Percentiles rank a stretch among this genome's conserved stretches.
Conservation (phyloP, 352 stramenopile genomes). For the Pythium brachiatum region DNA sequence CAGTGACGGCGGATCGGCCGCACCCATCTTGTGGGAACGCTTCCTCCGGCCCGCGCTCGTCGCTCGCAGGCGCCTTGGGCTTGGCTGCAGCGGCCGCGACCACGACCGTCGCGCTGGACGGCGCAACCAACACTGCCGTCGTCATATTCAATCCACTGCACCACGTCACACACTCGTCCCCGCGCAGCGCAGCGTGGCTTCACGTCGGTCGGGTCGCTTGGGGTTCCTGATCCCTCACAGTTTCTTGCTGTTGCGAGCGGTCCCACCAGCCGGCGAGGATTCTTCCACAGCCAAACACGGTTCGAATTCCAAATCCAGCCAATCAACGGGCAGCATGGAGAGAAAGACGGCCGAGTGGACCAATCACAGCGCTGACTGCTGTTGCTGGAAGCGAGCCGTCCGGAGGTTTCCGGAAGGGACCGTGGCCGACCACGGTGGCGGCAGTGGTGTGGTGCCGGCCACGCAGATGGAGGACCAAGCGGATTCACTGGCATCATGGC, state of each 20-base stretch:
- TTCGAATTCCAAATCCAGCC: slow-evolving; percentile 23
- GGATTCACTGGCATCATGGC: too few species aligned
- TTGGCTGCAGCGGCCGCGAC: slow-evolving; percentile 20
- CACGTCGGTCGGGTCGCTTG: not conserved
- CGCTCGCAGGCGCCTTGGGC: slow-evolving; percentile 9
- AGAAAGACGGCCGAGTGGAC: not conserved
- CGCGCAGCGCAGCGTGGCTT: not conserved
- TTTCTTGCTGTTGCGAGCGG: not conserved
- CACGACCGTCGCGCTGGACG: slow-evolving; percentile 24
- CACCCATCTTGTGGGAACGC: not conserved
- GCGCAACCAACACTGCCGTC: slow-evolving; percentile 44
- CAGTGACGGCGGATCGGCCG: not conserved
- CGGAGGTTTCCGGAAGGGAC: not conserved
- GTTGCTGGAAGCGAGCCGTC: slow-evolving; percentile 13
- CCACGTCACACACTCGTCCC: not conserved
- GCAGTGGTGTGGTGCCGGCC: too few species aligned
- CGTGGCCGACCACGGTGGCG: too few species aligned
- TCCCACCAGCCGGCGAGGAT: slow-evolving; percentile 5
- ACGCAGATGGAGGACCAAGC: too few species aligned
- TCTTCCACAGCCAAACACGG: slow-evolving; percentile 21
- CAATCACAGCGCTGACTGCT: slow-evolving; percentile 11
- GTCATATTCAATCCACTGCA: slow-evolving; percentile 34
- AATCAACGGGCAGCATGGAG: slow-evolving; percentile 11
- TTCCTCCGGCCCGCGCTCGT: slow-evolving; percentile 9
- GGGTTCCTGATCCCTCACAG: not conserved